A percentile compares a stretch with the other conserved stretches of the same genome.
phyloP scores from a whole-genome alignment of 768 basidiomycete genomes.

The Austroboletus eburneus region DNA sequence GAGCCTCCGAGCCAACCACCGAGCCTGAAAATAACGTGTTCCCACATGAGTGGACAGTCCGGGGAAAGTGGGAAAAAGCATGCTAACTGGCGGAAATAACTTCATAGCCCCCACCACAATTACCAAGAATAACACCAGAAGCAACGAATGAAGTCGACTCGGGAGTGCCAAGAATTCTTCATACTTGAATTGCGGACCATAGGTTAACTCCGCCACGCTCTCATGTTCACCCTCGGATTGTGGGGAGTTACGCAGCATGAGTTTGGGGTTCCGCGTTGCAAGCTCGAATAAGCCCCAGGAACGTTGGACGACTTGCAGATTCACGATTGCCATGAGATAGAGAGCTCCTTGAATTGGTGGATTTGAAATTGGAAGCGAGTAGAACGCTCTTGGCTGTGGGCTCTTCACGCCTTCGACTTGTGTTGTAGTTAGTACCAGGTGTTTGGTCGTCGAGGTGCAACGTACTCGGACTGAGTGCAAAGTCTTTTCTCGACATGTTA shows the following conservation, averaged over 20 bases:
- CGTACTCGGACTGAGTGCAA: slow-evolving; percentile 43
- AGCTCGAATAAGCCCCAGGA: slow-evolving; percentile 50
- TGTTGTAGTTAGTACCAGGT: slow-evolving; percentile 2
- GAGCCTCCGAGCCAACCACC: slow-evolving; percentile 51
- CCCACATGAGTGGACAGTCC: background rate
- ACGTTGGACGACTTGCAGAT: slow-evolving; percentile 51
- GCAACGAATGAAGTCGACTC: slow-evolving; percentile 37
- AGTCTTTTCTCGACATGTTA: slow-evolving; percentile 31
- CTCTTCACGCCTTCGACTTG: slow-evolving; percentile 32
- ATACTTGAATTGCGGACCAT: slow-evolving; percentile 74
- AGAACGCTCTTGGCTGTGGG: slow-evolving; percentile 29
- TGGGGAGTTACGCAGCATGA: slow-evolving; percentile 10
- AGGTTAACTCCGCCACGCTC: slow-evolving; percentile 31
- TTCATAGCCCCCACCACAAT: slow-evolving; percentile 24
- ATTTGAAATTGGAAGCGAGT: slow-evolving; percentile 33
- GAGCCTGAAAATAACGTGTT: slow-evolving; percentile 31
- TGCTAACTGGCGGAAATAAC: slow-evolving; percentile 36
- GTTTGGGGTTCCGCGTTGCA: slow-evolving; percentile 16
- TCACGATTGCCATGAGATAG: slow-evolving; percentile 43
- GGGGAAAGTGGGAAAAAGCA: background rate
- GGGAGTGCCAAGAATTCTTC: slow-evolving; percentile 58
- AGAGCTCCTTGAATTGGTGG: slow-evolving; percentile 36
- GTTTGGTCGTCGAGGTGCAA: background rate
- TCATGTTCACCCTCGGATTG: slow-evolving; percentile 16
- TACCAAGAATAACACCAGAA: slow-evolving; percentile 34